A percentile compares a stretch with the other conserved stretches of the same genome.
Conservation (phyloP, 23 red algal genomes). For the Gracilaria gracilis region DNA sequence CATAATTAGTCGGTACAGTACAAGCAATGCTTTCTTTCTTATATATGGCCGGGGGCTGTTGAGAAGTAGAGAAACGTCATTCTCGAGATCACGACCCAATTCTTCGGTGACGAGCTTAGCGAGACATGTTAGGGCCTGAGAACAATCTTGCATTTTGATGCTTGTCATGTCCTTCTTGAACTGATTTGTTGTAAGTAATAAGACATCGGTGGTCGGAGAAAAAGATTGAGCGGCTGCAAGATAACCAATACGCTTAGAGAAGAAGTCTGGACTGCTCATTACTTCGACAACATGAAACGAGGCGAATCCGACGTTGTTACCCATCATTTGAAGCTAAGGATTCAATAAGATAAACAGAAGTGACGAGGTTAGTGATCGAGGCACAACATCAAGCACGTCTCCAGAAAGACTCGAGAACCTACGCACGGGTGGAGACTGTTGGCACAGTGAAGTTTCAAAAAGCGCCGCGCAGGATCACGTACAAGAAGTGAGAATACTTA, state of each 20-base stretch:
- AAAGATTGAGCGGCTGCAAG: constrained; percentile 92
- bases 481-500: constrained; percentile 39
- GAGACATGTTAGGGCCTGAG: constrained; percentile 84
- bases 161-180: constrained; percentile 96
- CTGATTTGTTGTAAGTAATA: constrained; percentile 92
- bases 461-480: not conserved
- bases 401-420: not conserved
- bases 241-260: constrained; percentile 91
- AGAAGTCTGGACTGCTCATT: constrained; percentile 84
- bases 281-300: constrained; percentile 92
- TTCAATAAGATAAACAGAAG: not conserved
- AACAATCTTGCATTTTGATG: constrained; percentile 80
- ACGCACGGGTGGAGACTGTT: not conserved
- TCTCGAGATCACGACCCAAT: constrained; percentile 79
- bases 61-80: constrained; percentile 86
- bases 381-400: not conserved
- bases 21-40: constrained; percentile 93
- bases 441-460: too few relatives aligned
- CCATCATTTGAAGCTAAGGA: constrained; percentile 88
- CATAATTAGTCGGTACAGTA: constrained; percentile 73
- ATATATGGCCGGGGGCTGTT: constrained; percentile 89
- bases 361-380: constrained; percentile 4
- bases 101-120: constrained; percentile 85
- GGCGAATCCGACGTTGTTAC: constrained; percentile 55
- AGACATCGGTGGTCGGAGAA: constrained; percentile 80